Conservation (phyloP, 805 yeast species). For the Saccharomycopsis oosterbeekiorum region DNA sequence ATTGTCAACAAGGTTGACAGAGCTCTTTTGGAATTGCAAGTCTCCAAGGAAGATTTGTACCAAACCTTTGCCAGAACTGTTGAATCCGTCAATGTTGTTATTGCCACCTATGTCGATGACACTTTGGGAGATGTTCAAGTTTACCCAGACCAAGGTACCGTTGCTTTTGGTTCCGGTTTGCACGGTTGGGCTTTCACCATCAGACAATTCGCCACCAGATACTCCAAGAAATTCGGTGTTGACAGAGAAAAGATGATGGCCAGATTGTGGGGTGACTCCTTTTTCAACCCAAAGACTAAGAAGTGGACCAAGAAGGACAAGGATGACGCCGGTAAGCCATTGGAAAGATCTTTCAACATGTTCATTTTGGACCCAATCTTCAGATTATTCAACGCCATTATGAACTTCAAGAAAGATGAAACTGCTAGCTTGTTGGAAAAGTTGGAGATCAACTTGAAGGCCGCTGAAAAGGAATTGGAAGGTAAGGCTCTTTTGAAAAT, state of each 20-base stretch:
- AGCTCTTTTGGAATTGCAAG: conserved; percentile 97
- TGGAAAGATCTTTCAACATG: conserved; percentile 99
- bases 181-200: conserved; percentile 99
- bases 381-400: conserved; percentile 92
- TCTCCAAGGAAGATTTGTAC: conserved; percentile 97
- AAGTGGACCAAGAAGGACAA: conserved; percentile 96
- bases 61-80: conserved; percentile 98
- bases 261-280: conserved; percentile 99
- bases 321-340: conserved; percentile 89
- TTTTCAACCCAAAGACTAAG: conserved; percentile 99
- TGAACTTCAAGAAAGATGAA: conserved; percentile 99
- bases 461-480: conserved; percentile 96
- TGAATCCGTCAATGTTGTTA: conserved; percentile 98
- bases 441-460: conserved; percentile 87
- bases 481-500: conserved; percentile 98
- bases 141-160: conserved; percentile 98
- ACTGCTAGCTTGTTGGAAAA: conserved; percentile 84
- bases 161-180: conserved; percentile 99
- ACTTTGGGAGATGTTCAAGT: conserved; percentile 94
- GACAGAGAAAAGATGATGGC: conserved; percentile 97
- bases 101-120: conserved; percentile 88
- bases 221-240: conserved; percentile 99
- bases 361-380: conserved; percentile 98
- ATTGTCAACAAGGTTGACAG: conserved; percentile 99
- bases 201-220: conserved; percentile 96